Evolutionary conservation across 139 green algal genomes (phyloP), one percentile per base, ranked within the genome.

Genomic region (Haematococcus lacustris): DNA sequence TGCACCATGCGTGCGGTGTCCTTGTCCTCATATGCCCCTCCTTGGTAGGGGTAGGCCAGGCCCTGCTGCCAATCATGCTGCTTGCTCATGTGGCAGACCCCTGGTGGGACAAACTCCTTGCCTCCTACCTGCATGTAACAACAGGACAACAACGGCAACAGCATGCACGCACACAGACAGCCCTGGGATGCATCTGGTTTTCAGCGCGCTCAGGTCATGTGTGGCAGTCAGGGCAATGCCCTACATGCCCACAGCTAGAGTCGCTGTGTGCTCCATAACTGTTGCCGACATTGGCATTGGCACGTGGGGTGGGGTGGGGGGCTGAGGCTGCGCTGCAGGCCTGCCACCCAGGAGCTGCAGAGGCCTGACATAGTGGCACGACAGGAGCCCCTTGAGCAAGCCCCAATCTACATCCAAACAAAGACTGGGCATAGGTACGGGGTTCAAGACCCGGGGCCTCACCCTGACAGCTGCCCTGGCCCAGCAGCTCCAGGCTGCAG

Each of bases 81-180:
- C 34, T 79, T 79, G 51, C n/a, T 26, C 32, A 73, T 41, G 9
- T 34, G 30, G 3, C 51, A 9, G 9, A 51, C 38, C 1, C 72
- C 60, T 6, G 71, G 35, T 23, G 80, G 80, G 7, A 62, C 70
- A 47, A 78, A 85, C 76, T 85, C 80, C 66, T 80, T 64, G 6
- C 80, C 80, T 2, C 72, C 77, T 23, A 83, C 51, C 73, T 78
- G 65, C 25, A 34, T 21, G 4, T 2, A 50, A 33, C 57, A 25
- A 41, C 38, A 50, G 9, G 62, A 5, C 30, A 64, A 62, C 33
- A 9, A 5, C 9, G 9, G 33, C 41, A 51, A 41, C 9, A 69
- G 26, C 33, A 9, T 69, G 30, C n/a, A n/a, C n/a, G n/a, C n/a
- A n/a, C n/a, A n/a, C n/a, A n/a, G n/a, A n/a, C n/a, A n/a, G n/a